These are phyloP conservation scores for Primulina huaijiensis DNA, from an alignment of 257 asterid genomes.

Conservation along the genomic window DNA sequence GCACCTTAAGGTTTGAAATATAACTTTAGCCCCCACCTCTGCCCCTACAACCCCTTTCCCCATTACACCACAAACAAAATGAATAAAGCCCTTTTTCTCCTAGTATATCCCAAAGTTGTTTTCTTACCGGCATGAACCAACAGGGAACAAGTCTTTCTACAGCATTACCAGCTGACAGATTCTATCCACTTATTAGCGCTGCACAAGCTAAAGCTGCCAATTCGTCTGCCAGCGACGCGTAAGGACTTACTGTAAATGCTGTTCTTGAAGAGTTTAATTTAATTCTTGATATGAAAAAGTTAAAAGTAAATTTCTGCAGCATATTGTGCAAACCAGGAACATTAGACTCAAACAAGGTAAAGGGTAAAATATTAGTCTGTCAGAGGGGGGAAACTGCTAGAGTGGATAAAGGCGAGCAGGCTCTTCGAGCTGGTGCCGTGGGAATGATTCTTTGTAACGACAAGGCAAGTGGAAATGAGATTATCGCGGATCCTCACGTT, in stretches of 20 bases:
- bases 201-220: conserved; percentile 34
- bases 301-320: conserved; percentile 31
- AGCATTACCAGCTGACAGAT: conserved; percentile 28
- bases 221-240: conserved; percentile 39
- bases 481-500: conserved; percentile 36
- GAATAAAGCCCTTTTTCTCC: background rate
- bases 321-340: conserved; percentile 33
- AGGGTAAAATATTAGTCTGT: conserved; percentile 63
- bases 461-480: conserved; percentile 15
- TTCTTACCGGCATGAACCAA: background rate
- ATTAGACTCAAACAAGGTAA: conserved; percentile 41
- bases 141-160: conserved; percentile 47
- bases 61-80: no score
- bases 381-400: conserved; percentile 37
- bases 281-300: background rate
- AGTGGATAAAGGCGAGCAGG: conserved; percentile 39
- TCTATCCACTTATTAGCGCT: conserved; percentile 40
- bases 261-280: background rate
- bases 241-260: conserved; percentile 11
- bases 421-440: conserved; percentile 50
- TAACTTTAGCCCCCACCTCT: no score
- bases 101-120: background rate
- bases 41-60: background rate
- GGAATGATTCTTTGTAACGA: conserved; percentile 61
- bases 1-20: conserved; percentile 27